Evolutionary conservation across 1,284 basidiomycete genomes (phyloP), one percentile per base, ranked within the genome.

Genomic region (Rhodotorula sp.): DNA sequence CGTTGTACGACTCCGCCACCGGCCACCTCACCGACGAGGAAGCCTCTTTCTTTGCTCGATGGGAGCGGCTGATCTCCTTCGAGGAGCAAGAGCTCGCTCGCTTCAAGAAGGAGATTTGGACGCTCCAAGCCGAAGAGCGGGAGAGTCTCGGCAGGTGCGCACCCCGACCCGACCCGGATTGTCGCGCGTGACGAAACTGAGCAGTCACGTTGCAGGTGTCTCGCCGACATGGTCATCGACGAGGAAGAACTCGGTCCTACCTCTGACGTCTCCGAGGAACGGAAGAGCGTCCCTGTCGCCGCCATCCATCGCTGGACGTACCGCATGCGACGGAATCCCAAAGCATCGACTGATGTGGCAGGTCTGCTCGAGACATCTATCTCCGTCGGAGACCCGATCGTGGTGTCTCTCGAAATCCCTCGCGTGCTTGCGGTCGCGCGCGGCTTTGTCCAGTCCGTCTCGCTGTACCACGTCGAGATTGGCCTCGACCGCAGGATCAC

Each of bases 21-120:
- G 85, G 86, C 0, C 93, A 97, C 78, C 85, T 99, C 34, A 90
- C 88, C 0, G 80, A 85, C 0, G 52, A 80, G 0, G 92, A 97
- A 71, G 81, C 85, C 1, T 85, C 84, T 2, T 99, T 99, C 82
- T 99, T 97, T 85, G 87, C 87, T 77, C 86, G 88, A 73, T 99
- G 97, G 97, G 95, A 99, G 79, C 84, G 85, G 0, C 85, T 98
- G 16, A 85, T 99, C 67, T 86, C 91, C 1, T 83, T 95, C 26
- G 97, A 99, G 80, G 97, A 99, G 79, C 88, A 89, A 70, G 94
- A 97, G 76, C 84, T 91, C 16, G 83, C 89, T 18, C 86, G 90
- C 21, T 91, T 92, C 81, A 88, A 89, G 76, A 91, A 91, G 73
- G 95, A 99, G 79, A 85, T 99, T 14, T 99, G 96, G 96, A 96